Percentiles rank a stretch among this genome's conserved stretches.
Conservation (phyloP, 106 monocot species). For the Iris macrosiphon region DNA sequence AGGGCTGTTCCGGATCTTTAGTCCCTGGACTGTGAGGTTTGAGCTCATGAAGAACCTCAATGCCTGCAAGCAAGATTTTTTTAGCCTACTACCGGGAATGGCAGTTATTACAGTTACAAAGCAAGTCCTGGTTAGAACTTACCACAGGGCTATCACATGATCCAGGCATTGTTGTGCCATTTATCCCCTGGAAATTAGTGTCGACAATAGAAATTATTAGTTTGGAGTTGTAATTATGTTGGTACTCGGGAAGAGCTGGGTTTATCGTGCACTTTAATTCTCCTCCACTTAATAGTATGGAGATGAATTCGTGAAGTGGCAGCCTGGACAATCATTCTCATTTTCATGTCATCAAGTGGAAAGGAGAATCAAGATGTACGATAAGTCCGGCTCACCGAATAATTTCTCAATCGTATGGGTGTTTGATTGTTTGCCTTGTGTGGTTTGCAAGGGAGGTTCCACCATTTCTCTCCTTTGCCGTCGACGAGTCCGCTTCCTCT, state of each 20-base stretch:
- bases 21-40: constrained; percentile 55
- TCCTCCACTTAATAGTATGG: no score
- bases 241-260: no score
- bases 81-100: no score
- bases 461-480: constrained; percentile 82
- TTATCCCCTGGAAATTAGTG: constrained; percentile 62
- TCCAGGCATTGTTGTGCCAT: constrained; percentile 52
- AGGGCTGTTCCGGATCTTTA: constrained; percentile 74
- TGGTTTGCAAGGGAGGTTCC: constrained; percentile 88
- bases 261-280: no score
- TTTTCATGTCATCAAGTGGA: no score
- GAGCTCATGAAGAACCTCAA: constrained; percentile 72
- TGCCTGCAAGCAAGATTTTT: constrained; percentile 34
- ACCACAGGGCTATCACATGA: constrained; percentile 96
- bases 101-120: background rate
- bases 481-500: constrained; percentile 61
- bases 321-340: no score
- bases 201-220: no score
- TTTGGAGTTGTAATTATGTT: no score
- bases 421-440: constrained; percentile 70
- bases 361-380: no score
- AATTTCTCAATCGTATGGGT: no score
- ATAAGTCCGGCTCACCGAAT: no score
- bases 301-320: no score
- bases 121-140: constrained; percentile 22